A percentile compares a stretch with the other conserved stretches of the same genome.
These are phyloP conservation scores for Lichtheimia corymbifera DNA, from an alignment of 371 early-diverging fungal genomes.

Conservation along the genomic window DNA sequence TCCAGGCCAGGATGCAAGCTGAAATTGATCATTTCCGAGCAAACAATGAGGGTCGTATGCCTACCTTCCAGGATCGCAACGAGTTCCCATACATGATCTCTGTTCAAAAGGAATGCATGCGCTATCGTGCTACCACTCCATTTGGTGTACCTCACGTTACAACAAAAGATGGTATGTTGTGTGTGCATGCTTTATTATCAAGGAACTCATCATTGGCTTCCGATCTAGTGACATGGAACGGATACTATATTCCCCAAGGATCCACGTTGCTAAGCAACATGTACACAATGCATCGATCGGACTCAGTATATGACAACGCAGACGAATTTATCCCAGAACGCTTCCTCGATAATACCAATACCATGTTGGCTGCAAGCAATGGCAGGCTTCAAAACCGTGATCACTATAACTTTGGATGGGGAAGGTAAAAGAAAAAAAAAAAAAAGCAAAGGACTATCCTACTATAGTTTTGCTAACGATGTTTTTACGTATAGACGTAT, in stretches of 20 bases:
- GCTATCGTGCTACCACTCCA: conserved; percentile 13
- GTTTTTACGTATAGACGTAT: conserved; percentile 5
- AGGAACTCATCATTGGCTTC: neutral
- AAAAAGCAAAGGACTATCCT: neutral
- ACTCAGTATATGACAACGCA: conserved; percentile 11
- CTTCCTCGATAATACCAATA: conserved; percentile 12
- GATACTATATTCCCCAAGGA: conserved; percentile 13
- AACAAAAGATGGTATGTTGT: conserved; percentile 12
- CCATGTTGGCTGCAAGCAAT: conserved; percentile 16
- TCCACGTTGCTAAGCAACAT: conserved; percentile 9
- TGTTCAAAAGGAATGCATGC: conserved; percentile 20
- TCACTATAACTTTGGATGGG: conserved; percentile 25
- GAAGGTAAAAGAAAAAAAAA: conserved; percentile 1
- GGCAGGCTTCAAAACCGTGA: conserved; percentile 17
- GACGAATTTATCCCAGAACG: conserved; percentile 18
- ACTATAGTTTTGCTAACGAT: neutral
- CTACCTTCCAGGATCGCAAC: conserved; percentile 17
- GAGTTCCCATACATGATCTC: conserved; percentile 18
- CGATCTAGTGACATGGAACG: conserved; percentile 3
- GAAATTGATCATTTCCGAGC: conserved; percentile 17
- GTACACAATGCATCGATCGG: conserved; percentile 20
- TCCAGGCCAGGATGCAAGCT: conserved; percentile 13
- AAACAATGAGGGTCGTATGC: conserved; percentile 13
- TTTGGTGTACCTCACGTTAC: conserved; percentile 21
- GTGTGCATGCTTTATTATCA: neutral